A percentile compares a stretch with the other conserved stretches of the same genome.
Conservation (phyloP, 306 rosid species). For the Macrotyloma uniflorum region DNA sequence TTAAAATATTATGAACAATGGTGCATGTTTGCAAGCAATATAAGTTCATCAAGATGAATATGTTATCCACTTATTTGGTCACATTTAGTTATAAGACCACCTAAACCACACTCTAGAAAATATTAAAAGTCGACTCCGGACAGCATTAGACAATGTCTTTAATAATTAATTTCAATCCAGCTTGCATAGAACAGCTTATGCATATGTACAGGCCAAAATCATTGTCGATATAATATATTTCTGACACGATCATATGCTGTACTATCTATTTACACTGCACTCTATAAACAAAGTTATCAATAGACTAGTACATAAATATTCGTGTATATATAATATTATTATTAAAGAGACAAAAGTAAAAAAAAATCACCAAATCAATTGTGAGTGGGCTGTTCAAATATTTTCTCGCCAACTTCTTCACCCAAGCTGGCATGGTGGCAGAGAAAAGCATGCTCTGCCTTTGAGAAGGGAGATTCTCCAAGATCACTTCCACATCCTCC, state of each 20-base stretch:
- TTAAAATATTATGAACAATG: background rate
- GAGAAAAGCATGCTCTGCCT: slow-evolving; percentile 97
- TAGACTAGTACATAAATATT: background rate
- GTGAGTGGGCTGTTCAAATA: slow-evolving; percentile 87
- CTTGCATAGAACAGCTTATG: background rate
- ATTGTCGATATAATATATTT: background rate
- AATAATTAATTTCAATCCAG: background rate
- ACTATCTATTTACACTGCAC: background rate
- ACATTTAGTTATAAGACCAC: background rate
- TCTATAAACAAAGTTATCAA: background rate
- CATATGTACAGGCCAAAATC: background rate
- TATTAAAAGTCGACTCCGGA: background rate
- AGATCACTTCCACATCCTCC: slow-evolving; percentile 92
- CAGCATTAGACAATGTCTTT: background rate
- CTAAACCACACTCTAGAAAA: background rate
- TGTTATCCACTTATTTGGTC: background rate
- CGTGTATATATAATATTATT: background rate
- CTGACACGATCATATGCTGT: background rate
- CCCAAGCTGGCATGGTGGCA: slow-evolving; percentile 97
- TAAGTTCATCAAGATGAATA: background rate
- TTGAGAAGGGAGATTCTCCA: slow-evolving; percentile 74
- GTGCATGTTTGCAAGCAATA: background rate
- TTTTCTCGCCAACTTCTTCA: slow-evolving; percentile 85
- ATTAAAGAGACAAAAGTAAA: slow-evolving; percentile 7
- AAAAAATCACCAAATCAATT: slow-evolving; percentile 80